These are phyloP conservation scores for Phtheirospermum japonicum DNA, from an alignment of 257 asterid species.

Conservation along the genomic window DNA sequence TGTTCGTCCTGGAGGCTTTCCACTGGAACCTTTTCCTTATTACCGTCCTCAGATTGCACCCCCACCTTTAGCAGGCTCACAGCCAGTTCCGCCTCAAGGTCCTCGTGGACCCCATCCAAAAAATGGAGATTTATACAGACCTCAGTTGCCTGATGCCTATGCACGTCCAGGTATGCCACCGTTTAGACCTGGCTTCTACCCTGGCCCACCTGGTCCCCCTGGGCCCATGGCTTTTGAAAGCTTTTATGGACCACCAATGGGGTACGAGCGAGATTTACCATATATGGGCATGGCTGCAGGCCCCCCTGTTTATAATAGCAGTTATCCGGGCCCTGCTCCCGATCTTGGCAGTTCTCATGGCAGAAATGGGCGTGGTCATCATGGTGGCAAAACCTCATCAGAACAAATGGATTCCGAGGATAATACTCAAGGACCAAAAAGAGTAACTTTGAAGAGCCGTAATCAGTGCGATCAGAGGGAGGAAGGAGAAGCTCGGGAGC, in stretches of 20 bases:
- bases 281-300: slow-evolving; percentile 61
- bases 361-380: slow-evolving; percentile 49
- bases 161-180: slow-evolving; percentile 67
- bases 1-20: slow-evolving; percentile 74
- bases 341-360: slow-evolving; percentile 51
- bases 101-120: slow-evolving; percentile 85
- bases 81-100: slow-evolving; percentile 58
- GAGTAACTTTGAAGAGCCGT: slow-evolving; percentile 47
- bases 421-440: slow-evolving; percentile 39
- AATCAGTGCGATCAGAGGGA: slow-evolving; percentile 51
- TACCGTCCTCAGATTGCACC: slow-evolving; percentile 78
- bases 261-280: slow-evolving; percentile 73
- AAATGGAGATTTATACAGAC: slow-evolving; percentile 76
- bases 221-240: slow-evolving; percentile 58
- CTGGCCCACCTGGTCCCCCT: slow-evolving; percentile 46
- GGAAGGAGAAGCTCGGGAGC: slow-evolving; percentile 50
- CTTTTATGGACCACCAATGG: slow-evolving; percentile 87
- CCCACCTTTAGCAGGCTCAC: slow-evolving; percentile 62
- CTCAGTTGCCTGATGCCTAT: slow-evolving; percentile 72
- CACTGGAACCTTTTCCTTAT: slow-evolving; percentile 74
- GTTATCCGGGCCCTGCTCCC: slow-evolving; percentile 58
- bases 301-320: slow-evolving; percentile 52
- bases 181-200: slow-evolving; percentile 84
- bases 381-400: slow-evolving; percentile 40
- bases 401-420: slow-evolving; percentile 53